A percentile compares a stretch with the other conserved stretches of the same genome.
phyloP scores from a whole-genome alignment of 495 filamentous ascomycete genomes.

The Mytilinidion resinicola region DNA sequence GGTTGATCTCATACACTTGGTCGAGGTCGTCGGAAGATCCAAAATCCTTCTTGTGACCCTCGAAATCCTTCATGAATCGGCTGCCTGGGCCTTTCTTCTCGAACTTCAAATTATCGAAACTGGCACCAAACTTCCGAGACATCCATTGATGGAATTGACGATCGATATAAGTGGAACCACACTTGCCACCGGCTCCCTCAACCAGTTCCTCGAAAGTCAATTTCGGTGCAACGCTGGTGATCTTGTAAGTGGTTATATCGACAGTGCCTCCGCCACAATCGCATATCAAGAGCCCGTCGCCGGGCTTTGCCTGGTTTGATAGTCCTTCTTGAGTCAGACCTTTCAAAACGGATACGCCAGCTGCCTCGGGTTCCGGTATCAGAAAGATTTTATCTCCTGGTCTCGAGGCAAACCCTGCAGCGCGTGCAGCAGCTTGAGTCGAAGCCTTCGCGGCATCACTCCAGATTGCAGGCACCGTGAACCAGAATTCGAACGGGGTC shows the following conservation, averaged over 20 bases:
- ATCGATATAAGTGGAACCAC: slow-evolving; percentile 30
- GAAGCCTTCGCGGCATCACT: slow-evolving; percentile 31
- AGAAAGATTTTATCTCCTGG: slow-evolving; percentile 26
- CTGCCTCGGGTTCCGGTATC: slow-evolving; percentile 37
- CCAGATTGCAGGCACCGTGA: slow-evolving; percentile 38
- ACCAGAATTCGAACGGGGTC: slow-evolving; percentile 33
- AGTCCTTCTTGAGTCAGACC: slow-evolving; percentile 3
- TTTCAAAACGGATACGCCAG: slow-evolving; percentile 23
- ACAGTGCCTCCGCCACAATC: slow-evolving; percentile 35
- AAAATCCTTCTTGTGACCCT: slow-evolving; percentile 28
- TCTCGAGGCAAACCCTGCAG: slow-evolving; percentile 31
- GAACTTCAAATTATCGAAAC: slow-evolving; percentile 21
- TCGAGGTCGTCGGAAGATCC: background rate
- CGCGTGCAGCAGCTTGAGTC: slow-evolving; percentile 28
- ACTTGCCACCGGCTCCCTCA: slow-evolving; percentile 30
- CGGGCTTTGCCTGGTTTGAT: slow-evolving; percentile 12
- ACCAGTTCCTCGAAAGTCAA: slow-evolving; percentile 24
- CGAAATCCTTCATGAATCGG: slow-evolving; percentile 29
- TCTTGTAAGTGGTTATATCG: slow-evolving; percentile 30
- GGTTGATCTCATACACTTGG: background rate
- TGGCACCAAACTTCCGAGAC: slow-evolving; percentile 19
- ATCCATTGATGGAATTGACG: slow-evolving; percentile 29
- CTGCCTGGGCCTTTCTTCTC: slow-evolving; percentile 29
- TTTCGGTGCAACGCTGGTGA: slow-evolving; percentile 15
- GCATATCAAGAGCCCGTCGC: slow-evolving; percentile 27